Evolutionary conservation across 2,329 filamentous ascomycete genomes (phyloP), one percentile per base, ranked within the genome.

Genomic region (Hymenotorrendiella dingleyae): DNA sequence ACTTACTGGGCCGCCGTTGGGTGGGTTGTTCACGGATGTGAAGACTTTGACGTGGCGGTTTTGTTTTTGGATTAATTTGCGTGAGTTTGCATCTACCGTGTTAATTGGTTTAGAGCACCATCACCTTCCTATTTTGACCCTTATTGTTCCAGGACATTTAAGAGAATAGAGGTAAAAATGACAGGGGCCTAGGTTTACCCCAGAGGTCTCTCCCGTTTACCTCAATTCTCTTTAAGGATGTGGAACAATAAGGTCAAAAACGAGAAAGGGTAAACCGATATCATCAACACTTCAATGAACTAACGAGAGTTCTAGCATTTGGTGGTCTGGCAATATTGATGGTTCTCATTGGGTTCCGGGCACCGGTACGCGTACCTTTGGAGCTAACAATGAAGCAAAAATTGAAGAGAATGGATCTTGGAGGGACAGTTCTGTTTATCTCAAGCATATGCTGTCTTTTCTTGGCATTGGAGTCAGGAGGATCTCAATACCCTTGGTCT

Each of bases 391-490:
- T 68, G 7, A 48, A 53, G 4, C 64, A 70, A 49, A 71, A 71
- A 58, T 34, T 72, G 14, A 54, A 61, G 1, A 64, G 70, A 48
- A 64, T 74, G 57, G 71, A 74, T 44, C 58, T 66, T 4, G 23
- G 64, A 4, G 71, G 70, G 2, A 62, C 65, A 9, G 46, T 62
- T 19, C 48, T 74, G 22, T 58, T 74, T 33, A 66, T 73, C 63
- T 58, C 61, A 49, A 53, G 59, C 56, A 55, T 64, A 57, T 50
- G 69, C 54, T 52, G 57, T 50, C 60, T 67, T 45, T 60, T 72
- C 35, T 59, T 72, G 3, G 69, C 67, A 16, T 55, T 71, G 2
- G 66, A 71, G 52, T 70, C 65, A 52, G 70, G 67, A 34, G 70
- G 69, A 9, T 54, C 57, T 10, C 60, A 60, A 0, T 58, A 70